Evolutionary conservation across 176 grass and related monocot genomes (phyloP), one percentile per base, ranked within the genome.

Genomic region (Areca catechu): DNA sequence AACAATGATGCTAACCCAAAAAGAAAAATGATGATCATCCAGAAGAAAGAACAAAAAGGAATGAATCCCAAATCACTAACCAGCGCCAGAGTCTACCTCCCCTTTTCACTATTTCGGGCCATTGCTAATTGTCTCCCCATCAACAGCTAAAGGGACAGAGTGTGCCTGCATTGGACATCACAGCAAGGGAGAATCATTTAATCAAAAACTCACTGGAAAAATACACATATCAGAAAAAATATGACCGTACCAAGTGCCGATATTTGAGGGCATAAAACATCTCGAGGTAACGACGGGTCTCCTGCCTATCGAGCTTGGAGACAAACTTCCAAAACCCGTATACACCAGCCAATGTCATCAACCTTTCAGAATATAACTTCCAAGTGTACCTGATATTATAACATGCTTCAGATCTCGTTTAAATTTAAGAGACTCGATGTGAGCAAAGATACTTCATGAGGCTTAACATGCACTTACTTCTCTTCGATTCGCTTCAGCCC

Each of bases 311-410:
- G 0, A 96, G 77, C 77, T 96, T 96, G 53, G 71, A 90, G 22
- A 96, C 92, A 5, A 88, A 90, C 74, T 96, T 96, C 92, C 92
- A 96, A 71, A 96, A 96, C 15, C 92, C 92, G 0, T 96, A 96
- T 0, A 96, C 92, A 70, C 86, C 92, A 16, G 92, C 84, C 71
- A 96, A 66, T 52, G 92, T 90, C 92, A 96, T 96, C 75, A 96
- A 74, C 80, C 92, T 96, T 80, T 96, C 92, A 0, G 92, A 90
- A 74, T 96, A 96, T 48, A 96, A 76, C 92, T 96, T 96, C 92
- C 92, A 96, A 53, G 92, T 96, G 77, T 96, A 96, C 79, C 89
- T 95, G 55, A 9, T 34, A 34, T 34, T 9, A 34, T 9, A 10
- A 34, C 0, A 34, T 9, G 30, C 30, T 34, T 34, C 30, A 34